phyloP scores from a whole-genome alignment of 371 early-diverging fungal genomes.

The Mucor mucedo region DNA sequence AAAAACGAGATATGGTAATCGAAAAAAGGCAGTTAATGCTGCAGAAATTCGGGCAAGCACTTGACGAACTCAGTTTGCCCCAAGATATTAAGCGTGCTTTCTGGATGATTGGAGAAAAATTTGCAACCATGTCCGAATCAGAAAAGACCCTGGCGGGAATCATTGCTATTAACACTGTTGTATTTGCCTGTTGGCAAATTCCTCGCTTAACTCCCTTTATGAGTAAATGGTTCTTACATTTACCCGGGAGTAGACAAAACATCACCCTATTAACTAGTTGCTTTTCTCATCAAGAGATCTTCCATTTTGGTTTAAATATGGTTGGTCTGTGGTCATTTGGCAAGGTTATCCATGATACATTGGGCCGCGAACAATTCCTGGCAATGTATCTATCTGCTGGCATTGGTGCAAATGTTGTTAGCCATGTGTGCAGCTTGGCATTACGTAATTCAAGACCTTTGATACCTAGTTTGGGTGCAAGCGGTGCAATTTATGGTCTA shows the following conservation, averaged over 20 bases:
- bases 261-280: conserved; percentile 73
- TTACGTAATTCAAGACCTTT: conserved; percentile 52
- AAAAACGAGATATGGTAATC: conserved; percentile 17
- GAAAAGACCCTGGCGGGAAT: conserved; percentile 62
- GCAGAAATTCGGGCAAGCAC: conserved; percentile 3
- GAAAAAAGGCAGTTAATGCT: conserved; percentile 23
- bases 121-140: conserved; percentile 48
- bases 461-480: conserved; percentile 77
- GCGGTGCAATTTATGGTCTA: conserved; percentile 78
- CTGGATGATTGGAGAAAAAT: conserved; percentile 46
- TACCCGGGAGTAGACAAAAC: conserved; percentile 61
- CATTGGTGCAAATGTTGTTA: conserved; percentile 64
- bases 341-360: conserved; percentile 41
- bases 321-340: conserved; percentile 71
- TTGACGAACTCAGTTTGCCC: conserved; percentile 38
- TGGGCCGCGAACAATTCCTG: conserved; percentile 75
- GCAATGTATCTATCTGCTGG: conserved; percentile 78
- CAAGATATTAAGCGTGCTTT: conserved; percentile 49
- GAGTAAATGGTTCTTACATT: conserved; percentile 72
- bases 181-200: conserved; percentile 77
- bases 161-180: conserved; percentile 70
- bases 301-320: conserved; percentile 75
- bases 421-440: conserved; percentile 60
- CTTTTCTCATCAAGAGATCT: conserved; percentile 69
- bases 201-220: conserved; percentile 67